These are phyloP conservation scores for Fonsecaea erecta DNA, from an alignment of 2,329 filamentous ascomycete genomes.

Conservation along the genomic window DNA sequence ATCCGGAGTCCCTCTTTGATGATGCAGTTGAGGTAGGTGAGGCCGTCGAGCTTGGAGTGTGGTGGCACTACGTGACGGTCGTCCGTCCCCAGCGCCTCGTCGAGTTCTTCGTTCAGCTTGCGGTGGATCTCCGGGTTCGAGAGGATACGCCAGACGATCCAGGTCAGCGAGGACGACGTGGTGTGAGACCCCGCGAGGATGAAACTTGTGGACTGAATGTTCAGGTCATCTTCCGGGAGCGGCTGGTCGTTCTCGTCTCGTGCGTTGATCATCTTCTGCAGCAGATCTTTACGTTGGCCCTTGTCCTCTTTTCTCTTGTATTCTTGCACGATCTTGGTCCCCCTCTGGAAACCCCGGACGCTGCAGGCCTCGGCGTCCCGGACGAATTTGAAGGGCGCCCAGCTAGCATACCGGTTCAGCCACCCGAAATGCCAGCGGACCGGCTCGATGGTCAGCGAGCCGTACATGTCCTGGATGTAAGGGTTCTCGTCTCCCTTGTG, in stretches of 20 bases:
- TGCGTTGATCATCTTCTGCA: slow-evolving; percentile 20
- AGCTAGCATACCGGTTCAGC: slow-evolving; percentile 18
- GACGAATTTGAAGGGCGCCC: slow-evolving; percentile 16
- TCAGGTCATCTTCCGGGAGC: slow-evolving; percentile 10
- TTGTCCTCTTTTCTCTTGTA: slow-evolving; percentile 15
- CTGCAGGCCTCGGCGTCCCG: slow-evolving; percentile 19
- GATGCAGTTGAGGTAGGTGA: slow-evolving; percentile 15
- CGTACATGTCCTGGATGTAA: slow-evolving; percentile 22
- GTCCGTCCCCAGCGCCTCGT: neutral
- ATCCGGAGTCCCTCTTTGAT: slow-evolving; percentile 17
- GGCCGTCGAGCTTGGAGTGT: slow-evolving; percentile 10
- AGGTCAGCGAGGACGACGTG: slow-evolving; percentile 17
- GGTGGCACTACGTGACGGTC: neutral
- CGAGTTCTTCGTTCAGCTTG: slow-evolving; percentile 7
- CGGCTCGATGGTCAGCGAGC: slow-evolving; percentile 18
- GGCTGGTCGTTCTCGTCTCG: slow-evolving; percentile 7
- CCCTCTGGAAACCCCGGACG: slow-evolving; percentile 12
- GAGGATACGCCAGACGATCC: slow-evolving; percentile 23
- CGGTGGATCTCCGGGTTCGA: slow-evolving; percentile 1
- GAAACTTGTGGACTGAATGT: slow-evolving; percentile 19
- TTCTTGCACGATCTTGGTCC: slow-evolving; percentile 18
- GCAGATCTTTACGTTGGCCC: slow-evolving; percentile 10
- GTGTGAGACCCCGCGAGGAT: slow-evolving; percentile 19
- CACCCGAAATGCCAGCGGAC: slow-evolving; percentile 17
- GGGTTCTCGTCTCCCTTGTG: slow-evolving; percentile 13